These are phyloP conservation scores for Pythium guiyangense DNA, from an alignment of 352 stramenopile species.

Conservation along the genomic window DNA sequence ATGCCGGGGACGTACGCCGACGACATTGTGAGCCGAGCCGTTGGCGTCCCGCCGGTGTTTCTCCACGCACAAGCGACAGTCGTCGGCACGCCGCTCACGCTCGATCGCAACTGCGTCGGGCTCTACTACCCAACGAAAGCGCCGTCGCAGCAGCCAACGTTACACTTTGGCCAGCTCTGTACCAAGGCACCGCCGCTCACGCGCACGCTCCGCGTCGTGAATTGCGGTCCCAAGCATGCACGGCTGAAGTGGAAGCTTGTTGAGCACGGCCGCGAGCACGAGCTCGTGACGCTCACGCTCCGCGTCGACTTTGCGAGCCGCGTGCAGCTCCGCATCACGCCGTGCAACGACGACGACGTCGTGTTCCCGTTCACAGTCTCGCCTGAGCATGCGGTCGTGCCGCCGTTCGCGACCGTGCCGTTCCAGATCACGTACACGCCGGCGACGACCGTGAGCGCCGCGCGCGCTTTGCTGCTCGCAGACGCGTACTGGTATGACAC, in stretches of 20 bases:
- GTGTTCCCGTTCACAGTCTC: constrained; percentile 34
- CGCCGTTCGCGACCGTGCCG: constrained; percentile 27
- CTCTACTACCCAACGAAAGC: constrained; percentile 28
- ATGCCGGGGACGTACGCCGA: constrained; percentile 65
- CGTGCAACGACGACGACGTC: constrained; percentile 16
- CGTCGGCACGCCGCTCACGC: constrained; percentile 44
- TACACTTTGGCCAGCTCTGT: constrained; percentile 47
- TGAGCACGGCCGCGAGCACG: constrained; percentile 38
- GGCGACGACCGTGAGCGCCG: not conserved
- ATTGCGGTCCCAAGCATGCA: constrained; percentile 54
- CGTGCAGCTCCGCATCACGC: constrained; percentile 40
- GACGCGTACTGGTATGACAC: constrained; percentile 60
- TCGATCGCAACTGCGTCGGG: constrained; percentile 67
- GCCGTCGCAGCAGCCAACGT: constrained; percentile 21
- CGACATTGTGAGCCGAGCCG: constrained; percentile 51
- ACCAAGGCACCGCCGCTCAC: constrained; percentile 36
- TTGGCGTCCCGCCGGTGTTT: constrained; percentile 49
- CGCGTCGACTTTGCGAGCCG: constrained; percentile 42
- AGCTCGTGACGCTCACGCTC: constrained; percentile 51
- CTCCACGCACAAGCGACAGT: constrained; percentile 49
- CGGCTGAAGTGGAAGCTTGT: constrained; percentile 57
- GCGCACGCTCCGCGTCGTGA: constrained; percentile 53
- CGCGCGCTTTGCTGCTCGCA: constrained; percentile 46
- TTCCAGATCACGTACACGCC: constrained; percentile 59
- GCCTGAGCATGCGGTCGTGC: constrained; percentile 14